Evolutionary conservation across 805 yeast genomes (phyloP).

Genomic region (Millerozyma miso): DNA sequence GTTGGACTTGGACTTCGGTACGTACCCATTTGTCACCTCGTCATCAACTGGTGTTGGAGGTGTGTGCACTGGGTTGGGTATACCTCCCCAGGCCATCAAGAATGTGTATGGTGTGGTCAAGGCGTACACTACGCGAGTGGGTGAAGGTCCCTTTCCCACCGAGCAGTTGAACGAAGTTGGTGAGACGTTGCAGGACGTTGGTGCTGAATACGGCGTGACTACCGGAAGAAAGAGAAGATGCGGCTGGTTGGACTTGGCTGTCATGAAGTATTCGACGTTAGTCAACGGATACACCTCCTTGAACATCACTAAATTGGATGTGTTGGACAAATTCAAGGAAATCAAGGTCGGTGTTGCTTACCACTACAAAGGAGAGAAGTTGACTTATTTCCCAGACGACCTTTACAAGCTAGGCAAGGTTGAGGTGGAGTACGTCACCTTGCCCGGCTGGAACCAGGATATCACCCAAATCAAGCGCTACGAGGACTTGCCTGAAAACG

Average conservation of each 20-base stretch:
- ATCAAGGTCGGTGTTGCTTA: slow-evolving; percentile 86
- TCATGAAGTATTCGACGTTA: slow-evolving; percentile 81
- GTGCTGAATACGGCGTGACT: slow-evolving; percentile 96
- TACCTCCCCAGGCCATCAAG: slow-evolving; percentile 82
- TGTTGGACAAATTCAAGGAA: slow-evolving; percentile 83
- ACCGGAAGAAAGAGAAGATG: slow-evolving; percentile 99
- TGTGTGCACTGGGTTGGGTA: slow-evolving; percentile 92
- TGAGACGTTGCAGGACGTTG: slow-evolving; percentile 81
- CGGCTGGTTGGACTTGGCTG: slow-evolving; percentile 98
- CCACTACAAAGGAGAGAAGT: slow-evolving; percentile 68
- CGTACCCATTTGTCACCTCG: slow-evolving; percentile 96
- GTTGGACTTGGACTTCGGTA: slow-evolving; percentile 97
- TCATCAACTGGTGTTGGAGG: slow-evolving; percentile 97
- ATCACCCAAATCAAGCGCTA: slow-evolving; percentile 68
- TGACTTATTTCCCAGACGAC: slow-evolving; percentile 90
- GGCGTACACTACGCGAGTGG: slow-evolving; percentile 98
- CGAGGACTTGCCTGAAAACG: slow-evolving; percentile 82
- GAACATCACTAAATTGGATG: slow-evolving; percentile 94
- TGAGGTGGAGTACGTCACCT: slow-evolving; percentile 84
- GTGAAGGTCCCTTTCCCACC: slow-evolving; percentile 99
- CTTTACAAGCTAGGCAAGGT: slow-evolving; percentile 76
- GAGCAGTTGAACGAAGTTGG: slow-evolving; percentile 90
- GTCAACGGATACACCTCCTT: slow-evolving; percentile 94
- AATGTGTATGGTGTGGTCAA: slow-evolving; percentile 94
- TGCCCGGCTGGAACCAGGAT: slow-evolving; percentile 92